Evolutionary conservation across 306 rosid species (phyloP), one percentile per base, ranked within the genome.

Genomic region (Rubus idaeus): DNA sequence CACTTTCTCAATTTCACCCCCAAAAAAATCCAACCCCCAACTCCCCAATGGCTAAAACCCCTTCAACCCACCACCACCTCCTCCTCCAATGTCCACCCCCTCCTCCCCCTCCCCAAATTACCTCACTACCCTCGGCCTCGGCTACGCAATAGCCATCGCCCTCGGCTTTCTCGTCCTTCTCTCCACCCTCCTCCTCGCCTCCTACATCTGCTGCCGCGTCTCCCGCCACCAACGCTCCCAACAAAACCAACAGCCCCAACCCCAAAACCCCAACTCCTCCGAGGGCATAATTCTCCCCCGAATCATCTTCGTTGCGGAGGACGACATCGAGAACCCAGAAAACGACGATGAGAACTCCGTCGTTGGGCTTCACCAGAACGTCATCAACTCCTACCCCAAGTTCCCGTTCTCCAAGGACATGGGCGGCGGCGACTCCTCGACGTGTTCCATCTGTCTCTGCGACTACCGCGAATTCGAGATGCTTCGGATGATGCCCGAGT

Each of bases 401-500:
- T 84, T 95, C 26, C 82, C 80, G 5, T 90, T 75, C 79, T 50
- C 73, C 1, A 83, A 80, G 51, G 90, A 81, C 3, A 62, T 47
- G 21, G 80, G 64, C 5, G 56, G 47, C 5, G 67, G 42, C 13
- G 74, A 65, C 16, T 81, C 79, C 1, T 49, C 77, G 44, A 81
- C 86, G 14, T 95, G 98, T 55, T 95, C 98, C 67, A 90, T 95
- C 62, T 95, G 98, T 12, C 75, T 95, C 72, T 89, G 96, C 64
- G 97, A 95, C 71, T 95, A 92, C 46, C 87, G 84, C 84, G 97
- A 89, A 0, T 78, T 84, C 60, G 98, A 95, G 90, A 89, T 92
- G 97, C 51, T 95, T 57, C 75, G 98, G 84, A 90, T 95, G 98
- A 95, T 95, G 98, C 98, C 97, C 0, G 97, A 95, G 80, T 95